phyloP scores from a whole-genome alignment of 2,329 filamentous ascomycete species.

The Fusarium irregulare region DNA sequence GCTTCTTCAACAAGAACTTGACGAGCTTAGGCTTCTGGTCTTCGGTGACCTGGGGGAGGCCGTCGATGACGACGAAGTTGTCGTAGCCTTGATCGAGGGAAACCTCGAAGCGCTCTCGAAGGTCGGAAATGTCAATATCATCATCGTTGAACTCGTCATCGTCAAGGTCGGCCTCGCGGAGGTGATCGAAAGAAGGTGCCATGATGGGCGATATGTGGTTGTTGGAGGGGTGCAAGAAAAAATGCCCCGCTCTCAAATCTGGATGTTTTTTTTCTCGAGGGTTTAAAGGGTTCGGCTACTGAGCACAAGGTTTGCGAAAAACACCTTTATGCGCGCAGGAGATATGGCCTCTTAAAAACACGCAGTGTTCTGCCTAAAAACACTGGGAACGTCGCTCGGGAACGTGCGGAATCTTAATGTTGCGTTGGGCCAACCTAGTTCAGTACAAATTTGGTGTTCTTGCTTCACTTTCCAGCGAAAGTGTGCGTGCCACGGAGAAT shows the following conservation, averaged over 20 bases:
- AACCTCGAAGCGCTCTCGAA: conserved; percentile 94
- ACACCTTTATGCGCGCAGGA: conserved; percentile 36
- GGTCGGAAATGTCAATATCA: conserved; percentile 94
- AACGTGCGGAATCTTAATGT: conserved; percentile 47
- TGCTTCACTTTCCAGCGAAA: conserved; percentile 50
- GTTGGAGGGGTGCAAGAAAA: conserved; percentile 51
- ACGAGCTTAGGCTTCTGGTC: conserved; percentile 93
- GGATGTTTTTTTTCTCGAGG: conserved; percentile 35
- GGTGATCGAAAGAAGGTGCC: conserved; percentile 89
- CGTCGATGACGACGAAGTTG: conserved; percentile 95
- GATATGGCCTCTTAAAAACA: conserved; percentile 36
- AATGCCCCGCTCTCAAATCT: conserved; percentile 53
- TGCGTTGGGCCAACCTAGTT: conserved; percentile 44
- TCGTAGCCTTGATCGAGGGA: conserved; percentile 96
- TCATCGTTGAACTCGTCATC: conserved; percentile 89
- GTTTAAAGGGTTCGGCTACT: conserved; percentile 35
- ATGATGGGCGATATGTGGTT: conserved; percentile 68
- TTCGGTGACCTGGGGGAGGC: conserved; percentile 87
- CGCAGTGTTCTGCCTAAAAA: conserved; percentile 40
- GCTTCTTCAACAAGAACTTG: conserved; percentile 95
- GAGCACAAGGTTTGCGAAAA: conserved; percentile 32
- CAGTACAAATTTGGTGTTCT: conserved; percentile 55
- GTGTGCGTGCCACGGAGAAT: conserved; percentile 56
- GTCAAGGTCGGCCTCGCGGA: conserved; percentile 89
- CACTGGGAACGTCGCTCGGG: conserved; percentile 40